These are phyloP conservation scores for Chalaropsis ovoidea DNA, from an alignment of 2,329 filamentous ascomycete genomes.

Conservation along the genomic window DNA sequence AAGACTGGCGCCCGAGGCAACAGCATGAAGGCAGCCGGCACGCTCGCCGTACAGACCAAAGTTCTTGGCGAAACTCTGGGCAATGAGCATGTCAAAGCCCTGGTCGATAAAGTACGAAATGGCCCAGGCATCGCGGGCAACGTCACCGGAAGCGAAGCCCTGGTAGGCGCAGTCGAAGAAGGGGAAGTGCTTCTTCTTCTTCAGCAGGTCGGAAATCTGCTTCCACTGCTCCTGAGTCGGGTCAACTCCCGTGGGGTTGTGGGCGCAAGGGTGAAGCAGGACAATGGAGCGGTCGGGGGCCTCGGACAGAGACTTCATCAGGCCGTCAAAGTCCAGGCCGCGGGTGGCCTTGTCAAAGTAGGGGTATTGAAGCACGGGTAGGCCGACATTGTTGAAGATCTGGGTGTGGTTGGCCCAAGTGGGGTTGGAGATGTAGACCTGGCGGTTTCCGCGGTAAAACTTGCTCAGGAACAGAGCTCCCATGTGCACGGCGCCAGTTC, in stretches of 20 bases:
- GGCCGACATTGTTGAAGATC: slow-evolving; percentile 84
- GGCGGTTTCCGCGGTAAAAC: slow-evolving; percentile 69
- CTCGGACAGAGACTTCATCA: slow-evolving; percentile 58
- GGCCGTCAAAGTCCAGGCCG: slow-evolving; percentile 83
- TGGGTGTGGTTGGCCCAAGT: slow-evolving; percentile 99
- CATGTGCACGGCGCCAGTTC: slow-evolving; percentile 88
- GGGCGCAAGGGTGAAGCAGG: slow-evolving; percentile 87
- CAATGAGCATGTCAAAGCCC: slow-evolving; percentile 78
- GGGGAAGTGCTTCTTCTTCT: slow-evolving; percentile 74
- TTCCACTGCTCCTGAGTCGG: slow-evolving; percentile 91
- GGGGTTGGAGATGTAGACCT: slow-evolving; percentile 83
- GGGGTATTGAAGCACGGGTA: slow-evolving; percentile 72
- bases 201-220: slow-evolving; percentile 69
- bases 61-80: slow-evolving; percentile 95
- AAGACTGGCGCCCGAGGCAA: slow-evolving; percentile 56
- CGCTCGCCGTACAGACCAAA: slow-evolving; percentile 96
- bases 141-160: slow-evolving; percentile 87
- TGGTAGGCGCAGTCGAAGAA: slow-evolving; percentile 99
- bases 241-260: slow-evolving; percentile 97
- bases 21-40: slow-evolving; percentile 90
- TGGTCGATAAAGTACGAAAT: slow-evolving; percentile 88
- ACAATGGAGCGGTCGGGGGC: slow-evolving; percentile 76
- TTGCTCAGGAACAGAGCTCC: slow-evolving; percentile 84
- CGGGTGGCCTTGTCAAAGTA: slow-evolving; percentile 88
- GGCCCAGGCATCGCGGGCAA: slow-evolving; percentile 77